Evolutionary conservation across 306 rosid species (phyloP).

Genomic region (Cicer chorassanicum): DNA sequence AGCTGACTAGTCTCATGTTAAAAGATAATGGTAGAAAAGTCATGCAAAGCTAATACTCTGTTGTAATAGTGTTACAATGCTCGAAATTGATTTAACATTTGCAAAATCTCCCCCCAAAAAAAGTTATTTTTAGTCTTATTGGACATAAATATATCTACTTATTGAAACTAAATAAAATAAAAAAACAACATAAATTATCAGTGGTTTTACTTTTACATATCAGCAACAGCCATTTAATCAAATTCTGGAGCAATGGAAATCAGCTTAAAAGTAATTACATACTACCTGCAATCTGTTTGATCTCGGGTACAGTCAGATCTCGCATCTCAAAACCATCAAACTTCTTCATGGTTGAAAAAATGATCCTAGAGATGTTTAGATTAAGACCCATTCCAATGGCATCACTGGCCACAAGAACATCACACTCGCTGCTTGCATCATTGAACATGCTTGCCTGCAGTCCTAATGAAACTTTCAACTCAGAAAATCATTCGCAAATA

Average conservation of each 20-base stretch:
- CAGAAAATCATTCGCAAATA: slow-evolving; percentile 47
- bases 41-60: not conserved
- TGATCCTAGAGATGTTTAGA: slow-evolving; percentile 92
- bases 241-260: slow-evolving; percentile 29
- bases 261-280: slow-evolving; percentile 20
- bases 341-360: slow-evolving; percentile 84
- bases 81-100: slow-evolving; percentile 7
- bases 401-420: slow-evolving; percentile 98
- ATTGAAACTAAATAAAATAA: not conserved
- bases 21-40: slow-evolving; percentile 20
- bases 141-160: not conserved
- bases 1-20: slow-evolving; percentile 18
- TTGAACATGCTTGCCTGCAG: slow-evolving; percentile 92
- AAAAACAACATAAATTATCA: slow-evolving; percentile 27
- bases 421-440: slow-evolving; percentile 82
- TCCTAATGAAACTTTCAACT: slow-evolving; percentile 59
- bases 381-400: slow-evolving; percentile 99
- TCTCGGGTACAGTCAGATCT: slow-evolving; percentile 78
- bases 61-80: not conserved
- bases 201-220: slow-evolving; percentile 6
- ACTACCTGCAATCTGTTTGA: slow-evolving; percentile 94
- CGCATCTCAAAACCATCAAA: slow-evolving; percentile 82
- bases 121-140: not conserved
- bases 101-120: slow-evolving; percentile 6
- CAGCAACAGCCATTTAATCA: slow-evolving; percentile 28